Percentiles rank a stretch among this genome's conserved stretches.
Conservation (phyloP, 805 yeast species). For the Candida nemodendra region DNA sequence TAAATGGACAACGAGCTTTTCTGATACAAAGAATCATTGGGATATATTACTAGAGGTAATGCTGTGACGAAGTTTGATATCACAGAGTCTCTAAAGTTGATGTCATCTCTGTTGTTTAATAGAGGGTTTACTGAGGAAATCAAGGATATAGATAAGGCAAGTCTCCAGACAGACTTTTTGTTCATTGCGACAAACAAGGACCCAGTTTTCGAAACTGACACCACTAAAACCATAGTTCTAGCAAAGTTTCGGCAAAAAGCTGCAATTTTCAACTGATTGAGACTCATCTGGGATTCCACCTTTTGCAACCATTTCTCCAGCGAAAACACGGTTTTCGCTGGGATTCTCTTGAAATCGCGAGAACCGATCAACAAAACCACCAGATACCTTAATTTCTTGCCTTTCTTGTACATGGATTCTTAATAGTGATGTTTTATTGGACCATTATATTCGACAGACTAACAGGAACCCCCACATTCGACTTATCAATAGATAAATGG, state of each 20-base stretch:
- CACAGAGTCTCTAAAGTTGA: neutral
- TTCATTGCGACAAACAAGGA: slow-evolving; percentile 1
- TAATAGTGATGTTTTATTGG: too few species aligned
- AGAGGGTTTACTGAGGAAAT: slow-evolving; percentile 17
- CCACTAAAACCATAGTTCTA: slow-evolving; percentile 3
- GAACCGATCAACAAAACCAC: slow-evolving; percentile 7
- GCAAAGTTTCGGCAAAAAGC: slow-evolving; percentile 8
- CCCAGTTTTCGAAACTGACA: neutral
- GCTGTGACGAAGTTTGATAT: slow-evolving; percentile 15
- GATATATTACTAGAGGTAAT: slow-evolving; percentile 13
- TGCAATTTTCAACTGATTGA: slow-evolving; percentile 1
- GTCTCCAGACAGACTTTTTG: slow-evolving; percentile 4
- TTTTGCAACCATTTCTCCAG: slow-evolving; percentile 1
- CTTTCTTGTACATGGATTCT: too few species aligned
- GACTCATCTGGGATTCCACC: slow-evolving; percentile 4
- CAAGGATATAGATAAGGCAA: slow-evolving; percentile 11
- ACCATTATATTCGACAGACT: too few species aligned
- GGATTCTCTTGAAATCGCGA: slow-evolving; percentile 4
- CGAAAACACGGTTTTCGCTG: neutral
- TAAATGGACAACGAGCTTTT: slow-evolving; percentile 20
- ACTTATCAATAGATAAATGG: too few species aligned
- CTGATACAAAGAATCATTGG: slow-evolving; percentile 12
- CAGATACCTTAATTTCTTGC: neutral
- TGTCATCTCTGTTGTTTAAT: neutral
- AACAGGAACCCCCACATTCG: too few species aligned